Conservation (phyloP, 257 asterid species). For the Fraxinus americana region DNA sequence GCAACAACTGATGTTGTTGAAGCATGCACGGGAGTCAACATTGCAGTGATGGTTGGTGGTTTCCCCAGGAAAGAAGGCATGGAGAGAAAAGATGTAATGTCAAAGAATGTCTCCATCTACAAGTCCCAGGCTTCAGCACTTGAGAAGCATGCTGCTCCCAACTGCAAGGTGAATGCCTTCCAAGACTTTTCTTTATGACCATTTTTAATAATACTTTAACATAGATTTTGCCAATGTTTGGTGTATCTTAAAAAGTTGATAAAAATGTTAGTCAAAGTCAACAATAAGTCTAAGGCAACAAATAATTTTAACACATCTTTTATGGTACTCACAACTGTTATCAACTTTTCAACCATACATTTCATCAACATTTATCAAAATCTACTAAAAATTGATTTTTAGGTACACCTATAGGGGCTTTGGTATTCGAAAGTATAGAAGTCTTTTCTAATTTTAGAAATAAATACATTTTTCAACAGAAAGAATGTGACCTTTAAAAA, state of each 20-base stretch:
- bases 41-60: constrained; percentile 97
- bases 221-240: background rate
- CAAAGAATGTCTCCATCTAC: constrained; percentile 93
- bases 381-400: no score
- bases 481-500: background rate
- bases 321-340: no score
- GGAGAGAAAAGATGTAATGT: constrained; percentile 97
- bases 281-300: no score
- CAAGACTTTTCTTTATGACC: background rate
- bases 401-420: no score
- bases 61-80: constrained; percentile 98
- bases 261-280: no score
- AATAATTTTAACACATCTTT: no score
- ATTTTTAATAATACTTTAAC: background rate
- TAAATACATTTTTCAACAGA: background rate
- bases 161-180: constrained; percentile 71
- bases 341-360: no score
- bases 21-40: constrained; percentile 83
- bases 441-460: background rate
- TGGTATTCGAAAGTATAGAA: background rate
- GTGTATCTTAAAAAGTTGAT: no score
- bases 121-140: constrained; percentile 95
- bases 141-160: constrained; percentile 85
- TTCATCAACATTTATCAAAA: no score
- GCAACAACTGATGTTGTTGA: constrained; percentile 87